Evolutionary conservation across 164 flowering plant species (phyloP), one percentile per base, ranked within the genome.

Genomic region (Tetrastigma voinierianum): DNA sequence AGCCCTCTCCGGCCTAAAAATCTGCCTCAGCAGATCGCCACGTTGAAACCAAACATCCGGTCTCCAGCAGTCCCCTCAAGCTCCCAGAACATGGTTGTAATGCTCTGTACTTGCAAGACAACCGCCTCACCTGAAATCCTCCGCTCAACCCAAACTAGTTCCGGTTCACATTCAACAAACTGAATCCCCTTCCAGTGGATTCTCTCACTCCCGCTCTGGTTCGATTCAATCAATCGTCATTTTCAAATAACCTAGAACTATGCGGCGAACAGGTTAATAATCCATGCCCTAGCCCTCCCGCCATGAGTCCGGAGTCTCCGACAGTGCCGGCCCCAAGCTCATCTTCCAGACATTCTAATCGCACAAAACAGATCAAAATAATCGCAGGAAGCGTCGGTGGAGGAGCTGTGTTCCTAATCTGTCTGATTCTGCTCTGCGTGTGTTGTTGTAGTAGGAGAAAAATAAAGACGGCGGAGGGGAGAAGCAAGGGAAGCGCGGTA

Each of bases 171-270:
- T n/a, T n/a, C n/a, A n/a, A n/a, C n/a, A n/a, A n/a, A n/a, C n/a
- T n/a, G n/a, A n/a, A n/a, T n/a, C n/a, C n/a, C n/a, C n/a, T n/a
- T 83, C 89, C 51, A 96, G 97, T 8, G 75, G 66, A 83, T 94
- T 53, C 97, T 97, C 65, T 61, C n/a, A 87, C 94, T 10, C 64
- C 83, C 0, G 67, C 88, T 15, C 67, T 94, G 46, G 16, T 70
- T 9, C 78, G 77, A 63, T 94, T 91, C 84, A 87, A 91, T 51
- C 60, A 46, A 1, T 82, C 93, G 0, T 88, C 97, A 0, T 94
- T 87, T 61, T 24, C 65, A 1, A 82, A 78, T 14, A 93, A 93
- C 57, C 12, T 68, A 0, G 68, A 70, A 44, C 89, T 93, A 55
- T 93, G 98, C 69, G 94, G 97, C 0, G 76, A 71, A 15, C 87